Base-by-base conservation (phyloP, 805 yeast genomes). In the Maudiozyma turicensis region DNA sequence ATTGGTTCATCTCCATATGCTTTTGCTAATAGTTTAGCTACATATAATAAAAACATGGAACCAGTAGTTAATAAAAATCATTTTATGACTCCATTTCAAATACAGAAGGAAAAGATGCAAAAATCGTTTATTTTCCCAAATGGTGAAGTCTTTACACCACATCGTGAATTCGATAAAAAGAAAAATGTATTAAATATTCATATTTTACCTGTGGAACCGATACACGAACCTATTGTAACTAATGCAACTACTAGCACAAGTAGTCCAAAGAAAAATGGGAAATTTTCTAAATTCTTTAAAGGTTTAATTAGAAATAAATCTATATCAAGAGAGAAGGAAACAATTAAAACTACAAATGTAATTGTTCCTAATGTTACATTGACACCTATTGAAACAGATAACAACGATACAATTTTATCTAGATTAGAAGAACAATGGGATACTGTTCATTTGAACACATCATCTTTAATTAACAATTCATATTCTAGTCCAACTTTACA, bases 71-170 rank as follows among this genome's bases (percentile, higher is more conserved):
- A 26, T 26, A 15, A 30, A 20, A 20, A 29, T 8, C 41, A 43
- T 33, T 38, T 44, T 14, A 15, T 61, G 40, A 56, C 66, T 1
- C 63, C 63, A 15, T 60, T 54, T 46, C 62, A 62, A 45, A 32
- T 54, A 39, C 65, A 61, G 46, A 56, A 58, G 44, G 50, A 47
- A 14, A 60, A 57, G 38, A 62, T 62, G 67, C 54, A 54, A 42
- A 49, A 30, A 8, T 47, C 58, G 14, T 63, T 62, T 38, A 58
- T 52, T 42, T 63, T 63, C 43, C 59, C 63, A 1, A 63, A 63
- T 51, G 67, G 67, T 20, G 67, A 63, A 43, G 54, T 43, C 29
- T 63, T 62, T 35, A 61, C 64, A 3, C 67, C 67, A 32, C 26
- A 20, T 20, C 26, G 26, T 20, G 26, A 20, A 20, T 20, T 20